Base-by-base conservation (phyloP, 441 rosid species). In the Dalechampia spathulata region DNA sequence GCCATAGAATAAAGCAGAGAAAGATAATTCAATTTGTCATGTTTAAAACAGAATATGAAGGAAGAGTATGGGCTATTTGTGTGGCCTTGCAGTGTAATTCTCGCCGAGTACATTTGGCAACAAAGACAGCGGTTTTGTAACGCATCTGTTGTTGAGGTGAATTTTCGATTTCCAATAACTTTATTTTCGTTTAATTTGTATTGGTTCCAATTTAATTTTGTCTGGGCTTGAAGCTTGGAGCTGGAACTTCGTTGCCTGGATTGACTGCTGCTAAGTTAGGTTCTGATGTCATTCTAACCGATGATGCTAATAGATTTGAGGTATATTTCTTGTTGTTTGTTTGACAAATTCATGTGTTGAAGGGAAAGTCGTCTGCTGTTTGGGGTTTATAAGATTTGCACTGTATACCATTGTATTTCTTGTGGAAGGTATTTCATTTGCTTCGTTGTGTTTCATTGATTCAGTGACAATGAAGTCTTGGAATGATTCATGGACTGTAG, bases 231-330 rank as follows among this genome's bases (percentile, higher is more conserved):
- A 44, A 82, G 95, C 78, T 90, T 3, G 93, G 97, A 34, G 95
- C 90, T 1, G 97, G 97, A 22, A 90, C 97, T 57, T 83, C 87
- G 5, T 75, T 87, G 70, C 96, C 92, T 1, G 92, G 97, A 59
- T 68, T 90, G 67, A 79, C 81, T 43, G 96, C 97, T 36, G 92
- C 94, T 7, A 85, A 78, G 67, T 64, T 85, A 58, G 97, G 90
- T 9, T 78, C 82, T 19, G 50, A 71, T 30, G 96, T 83, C 10
- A 83, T 85, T 7, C 90, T 90, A 21, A 78, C 90, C 0, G 94
- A 90, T 65, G 81, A 87, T 36, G 64, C 83, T 7, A 62, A 44
- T 51, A 75, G 76, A 71, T 4, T 63, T 36, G 91, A 90, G 94
- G 94, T 87, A 57, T 38, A 47, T 14, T 9, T 36, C n/a, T 10